Evolutionary conservation across 352 stramenopile genomes (phyloP), one percentile per base, ranked within the genome.

Genomic region (Phytophthora melonis): DNA sequence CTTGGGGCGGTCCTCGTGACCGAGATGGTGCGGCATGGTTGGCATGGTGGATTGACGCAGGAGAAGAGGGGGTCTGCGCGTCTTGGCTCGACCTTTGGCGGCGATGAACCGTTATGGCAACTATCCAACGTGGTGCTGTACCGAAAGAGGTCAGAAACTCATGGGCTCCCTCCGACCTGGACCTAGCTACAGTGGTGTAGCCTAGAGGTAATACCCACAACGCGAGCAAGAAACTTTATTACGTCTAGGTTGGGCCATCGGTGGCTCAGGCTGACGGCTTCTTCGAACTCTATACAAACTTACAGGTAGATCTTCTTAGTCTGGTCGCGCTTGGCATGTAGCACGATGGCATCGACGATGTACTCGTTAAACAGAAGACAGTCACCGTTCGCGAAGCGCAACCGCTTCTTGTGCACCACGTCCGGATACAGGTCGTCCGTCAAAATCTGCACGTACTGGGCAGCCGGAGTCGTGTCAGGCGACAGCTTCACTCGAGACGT

Each of bases 341-440:
- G 66, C 60, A 90, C 81, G 47, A 92, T 87, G 43, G 82, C 74
- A 63, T 93, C 82, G 9, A 91, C 77, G 34, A 88, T 66, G 61
- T 90, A 93, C 66, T 93, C 86, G 65, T 91, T 87, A 64, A 93
- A 90, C 5, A 84, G 68, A 61, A 93, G 62, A 55, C 75, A 82
- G 52, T 93, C 86, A 47, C 86, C 86, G 49, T 91, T 91, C 19
- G 74, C 70, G 59, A 91, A 90, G 7, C 82, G 80, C 39, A 93
- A 74, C 1, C 82, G 78, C 67, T 93, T 93, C 77, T 93, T 90
- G 79, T 93, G 81, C 25, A 93, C 84, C 32, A 90, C 47, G 39
- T 91, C 80, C 0, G 86, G 86, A 45, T 93, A 93, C 66, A 88
- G 62, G 59, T 93, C 83, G 63, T 93, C 86, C 7, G 86, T 93